Percentiles rank a stretch among this genome's conserved stretches.
These are phyloP conservation scores for Cyclotella baltica DNA, from an alignment of 108 stramenopile species.

Conservation along the genomic window DNA sequence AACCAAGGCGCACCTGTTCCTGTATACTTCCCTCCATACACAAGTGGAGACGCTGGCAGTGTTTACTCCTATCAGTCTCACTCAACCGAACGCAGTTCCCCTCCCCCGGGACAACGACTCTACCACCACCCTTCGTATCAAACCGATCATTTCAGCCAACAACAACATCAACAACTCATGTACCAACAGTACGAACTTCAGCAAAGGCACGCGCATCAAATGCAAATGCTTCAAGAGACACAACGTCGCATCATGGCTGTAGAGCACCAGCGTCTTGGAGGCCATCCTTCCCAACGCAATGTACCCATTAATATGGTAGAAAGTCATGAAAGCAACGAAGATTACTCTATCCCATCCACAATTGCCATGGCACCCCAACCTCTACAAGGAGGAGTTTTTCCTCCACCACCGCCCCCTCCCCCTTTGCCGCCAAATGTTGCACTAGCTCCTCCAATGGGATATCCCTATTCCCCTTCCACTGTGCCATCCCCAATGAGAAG, in stretches of 20 bases:
- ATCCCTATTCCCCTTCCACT: neutral
- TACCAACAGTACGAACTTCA: constrained; percentile 64
- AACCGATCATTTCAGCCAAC: constrained; percentile 23
- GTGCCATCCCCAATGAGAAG: neutral
- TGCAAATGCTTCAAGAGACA: constrained; percentile 46
- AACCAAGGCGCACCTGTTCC: neutral
- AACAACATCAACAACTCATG: constrained; percentile 48
- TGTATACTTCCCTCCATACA: neutral
- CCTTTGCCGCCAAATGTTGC: neutral
- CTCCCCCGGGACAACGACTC: neutral
- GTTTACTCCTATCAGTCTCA: constrained; percentile 4
- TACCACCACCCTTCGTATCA: constrained; percentile 3
- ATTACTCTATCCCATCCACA: constrained; percentile 11
- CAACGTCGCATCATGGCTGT: constrained; percentile 6
- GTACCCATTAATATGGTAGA: constrained; percentile 7
- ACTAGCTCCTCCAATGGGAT: constrained; percentile 18
- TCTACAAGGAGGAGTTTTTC: no score
- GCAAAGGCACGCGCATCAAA: constrained; percentile 63
- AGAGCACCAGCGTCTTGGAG: neutral
- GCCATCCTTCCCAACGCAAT: neutral
- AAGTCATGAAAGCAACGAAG: constrained; percentile 11
- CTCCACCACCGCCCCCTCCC: neutral
- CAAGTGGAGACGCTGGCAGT: constrained; percentile 1
- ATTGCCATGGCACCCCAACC: constrained; percentile 3
- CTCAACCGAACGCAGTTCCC: neutral